A percentile compares a stretch with the other conserved stretches of the same genome.
Conservation (phyloP, 108 stramenopile species). For the Cyclostephanos tholiformis region DNA sequence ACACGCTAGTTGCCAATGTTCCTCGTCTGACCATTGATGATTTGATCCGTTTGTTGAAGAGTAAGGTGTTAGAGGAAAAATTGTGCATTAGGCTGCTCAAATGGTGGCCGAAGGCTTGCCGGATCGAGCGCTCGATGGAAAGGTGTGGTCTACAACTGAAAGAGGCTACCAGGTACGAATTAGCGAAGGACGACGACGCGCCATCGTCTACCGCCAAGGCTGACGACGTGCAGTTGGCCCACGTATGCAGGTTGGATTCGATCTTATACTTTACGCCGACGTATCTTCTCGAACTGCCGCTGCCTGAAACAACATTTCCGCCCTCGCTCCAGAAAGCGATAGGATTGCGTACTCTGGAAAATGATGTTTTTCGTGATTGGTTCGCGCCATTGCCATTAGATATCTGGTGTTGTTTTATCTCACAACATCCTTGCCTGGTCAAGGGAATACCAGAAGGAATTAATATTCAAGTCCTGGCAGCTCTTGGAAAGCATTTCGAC, state of each 20-base stretch:
- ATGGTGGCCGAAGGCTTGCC: constrained; percentile 71
- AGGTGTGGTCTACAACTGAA: constrained; percentile 48
- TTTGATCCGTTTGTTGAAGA: constrained; percentile 42
- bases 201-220: not conserved
- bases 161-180: constrained; percentile 52
- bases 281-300: constrained; percentile 53
- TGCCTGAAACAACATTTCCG: constrained; percentile 67
- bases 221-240: constrained; percentile 4
- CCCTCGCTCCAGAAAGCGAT: constrained; percentile 52
- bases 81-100: constrained; percentile 58
- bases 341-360: constrained; percentile 49
- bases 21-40: constrained; percentile 56
- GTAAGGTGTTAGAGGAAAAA: constrained; percentile 49
- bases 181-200: constrained; percentile 9
- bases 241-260: constrained; percentile 50
- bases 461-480: constrained; percentile 46
- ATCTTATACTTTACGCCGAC: constrained; percentile 63
- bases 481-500: constrained; percentile 55
- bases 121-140: constrained; percentile 40
- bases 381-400: constrained; percentile 64
- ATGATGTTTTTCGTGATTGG: constrained; percentile 53
- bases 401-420: constrained; percentile 69
- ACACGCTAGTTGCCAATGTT: constrained; percentile 67
- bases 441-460: constrained; percentile 54
- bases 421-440: constrained; percentile 57